These are phyloP conservation scores for Chamaecrista fasciculata DNA, from an alignment of 306 rosid genomes.

Conservation along the genomic window DNA sequence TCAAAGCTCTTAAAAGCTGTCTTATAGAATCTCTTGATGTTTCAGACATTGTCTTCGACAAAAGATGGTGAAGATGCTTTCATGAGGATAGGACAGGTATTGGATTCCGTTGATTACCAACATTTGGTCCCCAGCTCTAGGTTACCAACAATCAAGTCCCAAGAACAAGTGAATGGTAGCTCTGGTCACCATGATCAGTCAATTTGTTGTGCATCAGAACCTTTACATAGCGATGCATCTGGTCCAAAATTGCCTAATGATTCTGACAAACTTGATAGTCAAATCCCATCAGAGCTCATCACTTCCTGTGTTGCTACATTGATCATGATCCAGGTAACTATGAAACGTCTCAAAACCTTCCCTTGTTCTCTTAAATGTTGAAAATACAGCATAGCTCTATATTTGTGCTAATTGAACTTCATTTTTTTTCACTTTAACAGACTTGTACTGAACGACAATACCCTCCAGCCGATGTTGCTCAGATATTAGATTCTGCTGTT, in stretches of 20 bases:
- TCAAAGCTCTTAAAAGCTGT: neutral
- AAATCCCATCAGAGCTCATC: conserved; percentile 75
- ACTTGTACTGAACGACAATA: conserved; percentile 89
- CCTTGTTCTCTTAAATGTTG: neutral
- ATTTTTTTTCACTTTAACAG: conserved; percentile 40
- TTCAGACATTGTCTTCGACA: conserved; percentile 65
- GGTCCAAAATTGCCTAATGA: conserved; percentile 34
- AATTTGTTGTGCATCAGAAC: conserved; percentile 40
- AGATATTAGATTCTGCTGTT: conserved; percentile 77
- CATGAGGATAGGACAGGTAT: conserved; percentile 55
- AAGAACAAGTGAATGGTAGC: conserved; percentile 57
- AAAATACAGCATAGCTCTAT: neutral
- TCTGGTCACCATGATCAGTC: conserved; percentile 38
- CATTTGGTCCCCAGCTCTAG: conserved; percentile 42
- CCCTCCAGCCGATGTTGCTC: conserved; percentile 87
- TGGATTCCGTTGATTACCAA: conserved; percentile 65
- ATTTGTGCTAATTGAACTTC: conserved; percentile 10
- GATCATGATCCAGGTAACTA: conserved; percentile 84
- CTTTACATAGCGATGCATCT: conserved; percentile 42
- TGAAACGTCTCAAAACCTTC: neutral
- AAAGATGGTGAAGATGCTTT: conserved; percentile 85
- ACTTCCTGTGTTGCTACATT: conserved; percentile 79
- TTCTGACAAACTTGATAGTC: conserved; percentile 53
- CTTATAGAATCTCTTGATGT: conserved; percentile 11
- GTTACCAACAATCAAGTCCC: conserved; percentile 43